Conservation (phyloP, 768 basidiomycete genomes). For the Suillus discolor region DNA sequence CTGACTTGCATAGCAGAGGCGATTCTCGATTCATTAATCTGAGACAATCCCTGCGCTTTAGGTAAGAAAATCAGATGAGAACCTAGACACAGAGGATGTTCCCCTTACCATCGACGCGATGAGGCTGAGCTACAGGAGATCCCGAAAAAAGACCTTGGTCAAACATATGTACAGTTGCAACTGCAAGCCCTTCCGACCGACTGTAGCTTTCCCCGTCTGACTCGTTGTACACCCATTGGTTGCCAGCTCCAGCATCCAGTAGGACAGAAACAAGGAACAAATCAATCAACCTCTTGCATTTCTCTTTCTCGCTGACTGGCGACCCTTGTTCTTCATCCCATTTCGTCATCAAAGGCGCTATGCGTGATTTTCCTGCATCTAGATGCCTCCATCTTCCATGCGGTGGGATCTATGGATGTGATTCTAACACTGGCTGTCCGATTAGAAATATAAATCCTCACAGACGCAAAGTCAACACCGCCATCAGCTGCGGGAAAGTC, state of each 20-base stretch:
- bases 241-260: conserved; percentile 93
- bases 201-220: conserved; percentile 51
- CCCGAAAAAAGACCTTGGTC: conserved; percentile 79
- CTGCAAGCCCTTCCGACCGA: conserved; percentile 82
- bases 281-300: conserved; percentile 78
- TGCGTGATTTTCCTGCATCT: conserved; percentile 66
- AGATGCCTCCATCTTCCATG: conserved; percentile 93
- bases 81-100: not conserved
- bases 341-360: conserved; percentile 56
- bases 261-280: conserved; percentile 90
- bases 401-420: conserved; percentile 66
- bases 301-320: conserved; percentile 55
- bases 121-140: conserved; percentile 52
- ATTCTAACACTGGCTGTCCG: conserved; percentile 6
- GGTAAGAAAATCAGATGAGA: not conserved
- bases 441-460: conserved; percentile 34
- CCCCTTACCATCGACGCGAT: conserved; percentile 73
- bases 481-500: conserved; percentile 51
- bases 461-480: conserved; percentile 63
- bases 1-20: conserved; percentile 79
- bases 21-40: conserved; percentile 60
- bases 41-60: conserved; percentile 70
- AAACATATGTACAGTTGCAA: conserved; percentile 93
- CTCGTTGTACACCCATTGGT: conserved; percentile 77
- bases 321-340: conserved; percentile 49